phyloP scores from a whole-genome alignment of 805 yeast species.

The Ogataea corticis region DNA sequence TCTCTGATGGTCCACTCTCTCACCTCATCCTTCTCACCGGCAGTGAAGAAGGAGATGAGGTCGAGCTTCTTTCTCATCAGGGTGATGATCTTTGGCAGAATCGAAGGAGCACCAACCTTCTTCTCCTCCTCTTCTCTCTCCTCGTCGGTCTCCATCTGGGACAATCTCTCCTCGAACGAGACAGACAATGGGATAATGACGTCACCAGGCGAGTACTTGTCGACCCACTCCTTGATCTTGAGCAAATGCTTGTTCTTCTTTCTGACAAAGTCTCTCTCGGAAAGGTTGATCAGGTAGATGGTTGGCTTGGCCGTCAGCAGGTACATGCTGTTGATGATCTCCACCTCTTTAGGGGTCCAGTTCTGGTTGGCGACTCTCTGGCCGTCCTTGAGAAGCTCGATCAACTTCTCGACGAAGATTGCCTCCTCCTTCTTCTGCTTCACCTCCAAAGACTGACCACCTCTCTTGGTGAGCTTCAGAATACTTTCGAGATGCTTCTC shows the following conservation, averaged over 20 bases:
- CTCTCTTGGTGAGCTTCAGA: slow-evolving; percentile 58
- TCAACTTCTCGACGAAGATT: slow-evolving; percentile 51
- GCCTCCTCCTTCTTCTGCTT: slow-evolving; percentile 65
- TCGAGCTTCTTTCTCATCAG: slow-evolving; percentile 68
- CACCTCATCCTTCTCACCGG: slow-evolving; percentile 76
- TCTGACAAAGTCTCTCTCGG: slow-evolving; percentile 62
- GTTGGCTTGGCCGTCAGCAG: slow-evolving; percentile 90
- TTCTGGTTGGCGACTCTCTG: slow-evolving; percentile 56
- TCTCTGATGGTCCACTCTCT: slow-evolving; percentile 85
- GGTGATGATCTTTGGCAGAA: slow-evolving; percentile 61
- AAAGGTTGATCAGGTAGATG: slow-evolving; percentile 71
- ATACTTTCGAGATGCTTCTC: slow-evolving; percentile 57
- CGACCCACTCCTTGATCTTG: slow-evolving; percentile 65
- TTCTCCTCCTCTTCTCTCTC: slow-evolving; percentile 38
- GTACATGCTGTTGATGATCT: slow-evolving; percentile 66
- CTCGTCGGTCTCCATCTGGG: slow-evolving; percentile 76
- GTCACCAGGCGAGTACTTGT: slow-evolving; percentile 67
- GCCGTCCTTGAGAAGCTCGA: slow-evolving; percentile 67
- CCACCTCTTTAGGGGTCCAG: slow-evolving; percentile 68
- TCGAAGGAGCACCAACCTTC: slow-evolving; percentile 43
- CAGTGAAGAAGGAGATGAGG: slow-evolving; percentile 81
- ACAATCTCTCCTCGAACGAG: slow-evolving; percentile 86
- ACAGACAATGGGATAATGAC: slow-evolving; percentile 91
- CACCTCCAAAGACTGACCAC: slow-evolving; percentile 65
- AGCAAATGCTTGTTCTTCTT: slow-evolving; percentile 51